Evolutionary conservation across 176 grass and related monocot genomes (phyloP), one percentile per base, ranked within the genome.

Genomic region (Avena eriantha): DNA sequence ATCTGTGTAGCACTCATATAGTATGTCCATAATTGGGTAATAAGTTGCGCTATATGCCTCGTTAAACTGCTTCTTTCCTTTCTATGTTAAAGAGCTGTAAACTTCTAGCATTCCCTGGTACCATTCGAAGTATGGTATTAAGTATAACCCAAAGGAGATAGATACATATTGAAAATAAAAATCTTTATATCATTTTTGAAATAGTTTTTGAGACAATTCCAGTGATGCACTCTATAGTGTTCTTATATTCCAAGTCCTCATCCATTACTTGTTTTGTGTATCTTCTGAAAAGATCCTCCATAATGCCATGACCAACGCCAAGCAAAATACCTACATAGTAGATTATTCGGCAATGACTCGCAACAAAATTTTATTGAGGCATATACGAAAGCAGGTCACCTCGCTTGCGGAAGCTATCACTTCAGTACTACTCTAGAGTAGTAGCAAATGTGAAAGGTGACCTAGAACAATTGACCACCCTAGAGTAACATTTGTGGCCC

Each of bases 391-490:
- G 50, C 35, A 90, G 74, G 58, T 83, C 61, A 95, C 94, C 94
- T 76, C 94, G 87, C 81, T 93, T 91, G 69, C 94, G 91, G 66
- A 95, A 95, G 72, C 93, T 95, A 77, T 95, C 92, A 85, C 92
- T 94, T 87, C 89, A 87, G 78, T 92, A 94, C 81, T 94, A 87
- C 65, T 94, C 92, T 63, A 94, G 53, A 24, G 90, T 94, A 36
- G 92, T 94, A 51, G 87, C 90, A 80, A 94, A 94, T 54, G 92
- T 92, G 71, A 94, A 94, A 21, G 93, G 90, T 77, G 94, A 93
- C 24, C 94, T 77, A 95, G 84, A 15, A 91, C 91, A 80, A 95
- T 87, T 35, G 94, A 95, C 94, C 94, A 95, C 36, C 89, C 91
- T n/a, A 96, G 87, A 76, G 94, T 91, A 84, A 95, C 91, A 85